Conservation (phyloP, 805 yeast species). For the Ascoidea asiatica region DNA sequence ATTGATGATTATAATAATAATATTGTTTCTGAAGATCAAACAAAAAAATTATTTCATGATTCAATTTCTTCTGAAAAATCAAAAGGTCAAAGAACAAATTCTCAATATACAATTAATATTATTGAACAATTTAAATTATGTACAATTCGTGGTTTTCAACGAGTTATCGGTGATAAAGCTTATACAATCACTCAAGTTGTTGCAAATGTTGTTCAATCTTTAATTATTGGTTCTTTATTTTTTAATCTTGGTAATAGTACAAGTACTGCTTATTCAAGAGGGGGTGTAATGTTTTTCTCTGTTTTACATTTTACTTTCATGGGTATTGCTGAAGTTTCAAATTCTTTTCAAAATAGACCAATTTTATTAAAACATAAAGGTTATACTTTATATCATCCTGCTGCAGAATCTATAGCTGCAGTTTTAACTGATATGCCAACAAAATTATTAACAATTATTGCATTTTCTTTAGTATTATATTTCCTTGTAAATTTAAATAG, state of each 20-base stretch:
- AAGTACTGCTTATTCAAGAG: conserved; percentile 46
- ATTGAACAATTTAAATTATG: conserved; percentile 35
- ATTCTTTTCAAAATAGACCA: conserved; percentile 36
- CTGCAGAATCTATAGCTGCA: conserved; percentile 58
- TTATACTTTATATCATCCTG: conserved; percentile 60
- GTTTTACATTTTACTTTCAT: conserved; percentile 37
- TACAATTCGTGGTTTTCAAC: conserved; percentile 38
- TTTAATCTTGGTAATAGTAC: conserved; percentile 37
- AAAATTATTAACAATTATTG: conserved; percentile 30
- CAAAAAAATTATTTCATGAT: conserved; percentile 20
- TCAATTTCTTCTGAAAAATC: conserved; percentile 27
- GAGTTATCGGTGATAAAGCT: conserved; percentile 42
- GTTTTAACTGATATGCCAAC: conserved; percentile 51
- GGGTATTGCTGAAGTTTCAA: conserved; percentile 28
- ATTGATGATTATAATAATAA: conserved; percentile 26
- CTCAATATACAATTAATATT: conserved; percentile 31
- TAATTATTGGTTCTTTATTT: conserved; percentile 51
- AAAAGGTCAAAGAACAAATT: conserved; percentile 21
- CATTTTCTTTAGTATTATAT: conserved; percentile 36
- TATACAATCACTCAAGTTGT: conserved; percentile 29
- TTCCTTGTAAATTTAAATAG: conserved; percentile 41
- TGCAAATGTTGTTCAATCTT: conserved; percentile 40
- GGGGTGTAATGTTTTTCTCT: conserved; percentile 50
- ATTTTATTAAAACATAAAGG: conserved; percentile 59
- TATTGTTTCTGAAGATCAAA: conserved; percentile 17